phyloP scores from a whole-genome alignment of 2,329 filamentous ascomycete genomes.

The Pyrenochaeta sp. region DNA sequence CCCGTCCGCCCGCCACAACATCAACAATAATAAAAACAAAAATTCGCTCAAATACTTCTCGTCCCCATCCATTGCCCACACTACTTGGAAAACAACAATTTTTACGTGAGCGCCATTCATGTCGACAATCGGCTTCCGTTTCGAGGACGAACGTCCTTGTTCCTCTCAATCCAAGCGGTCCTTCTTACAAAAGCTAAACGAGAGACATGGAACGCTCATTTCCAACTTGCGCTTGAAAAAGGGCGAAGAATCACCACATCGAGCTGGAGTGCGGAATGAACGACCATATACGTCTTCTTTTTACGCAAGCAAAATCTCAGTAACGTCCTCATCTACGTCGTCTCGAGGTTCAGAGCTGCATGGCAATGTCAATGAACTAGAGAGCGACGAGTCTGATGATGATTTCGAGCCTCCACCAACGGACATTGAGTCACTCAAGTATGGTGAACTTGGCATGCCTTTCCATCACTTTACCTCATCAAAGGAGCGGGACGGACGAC shows the following conservation, averaged over 20 bases:
- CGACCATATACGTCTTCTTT: no score
- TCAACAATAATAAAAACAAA: conserved; percentile 14
- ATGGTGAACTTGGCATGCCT: neutral
- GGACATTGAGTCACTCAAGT: neutral
- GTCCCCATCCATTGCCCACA: no score
- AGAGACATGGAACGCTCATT: neutral
- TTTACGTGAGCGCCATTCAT: neutral
- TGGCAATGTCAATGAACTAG: no score
- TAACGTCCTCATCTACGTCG: conserved; percentile 8
- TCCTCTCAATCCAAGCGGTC: conserved; percentile 1
- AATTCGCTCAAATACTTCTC: conserved; percentile 4
- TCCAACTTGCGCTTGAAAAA: neutral
- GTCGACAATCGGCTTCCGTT: conserved; percentile 16
- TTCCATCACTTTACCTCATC: conserved; percentile 8
- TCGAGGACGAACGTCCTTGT: conserved; percentile 5
- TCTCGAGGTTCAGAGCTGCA: conserved; percentile 5
- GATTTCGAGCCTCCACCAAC: neutral
- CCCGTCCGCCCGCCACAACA: conserved; percentile 3
- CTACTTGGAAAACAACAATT: no score
- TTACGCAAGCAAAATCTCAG: neutral
- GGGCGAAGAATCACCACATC: neutral
- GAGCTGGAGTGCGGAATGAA: no score
- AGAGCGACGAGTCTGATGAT: neutral
- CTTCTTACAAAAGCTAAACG: no score
- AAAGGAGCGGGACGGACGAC: conserved; percentile 11